Percentiles rank a stretch among this genome's conserved stretches.
These are phyloP conservation scores for Polygonum aviculare DNA, from an alignment of 148 eudicot species.

Conservation along the genomic window DNA sequence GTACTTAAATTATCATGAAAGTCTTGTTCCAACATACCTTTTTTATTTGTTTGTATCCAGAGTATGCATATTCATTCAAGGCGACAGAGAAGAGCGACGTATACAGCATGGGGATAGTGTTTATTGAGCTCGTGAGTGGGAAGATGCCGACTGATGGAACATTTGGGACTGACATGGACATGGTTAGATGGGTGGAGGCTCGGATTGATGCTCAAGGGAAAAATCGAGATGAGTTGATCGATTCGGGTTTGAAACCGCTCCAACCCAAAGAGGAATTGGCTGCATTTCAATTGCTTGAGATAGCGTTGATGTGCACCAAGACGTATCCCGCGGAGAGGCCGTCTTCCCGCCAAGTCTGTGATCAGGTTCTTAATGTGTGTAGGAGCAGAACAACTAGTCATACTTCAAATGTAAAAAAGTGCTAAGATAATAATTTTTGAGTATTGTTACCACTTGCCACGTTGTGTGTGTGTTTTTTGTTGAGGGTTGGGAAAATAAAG, in stretches of 20 bases:
- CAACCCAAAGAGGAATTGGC: constrained; percentile 44
- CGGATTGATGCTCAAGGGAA: constrained; percentile 42
- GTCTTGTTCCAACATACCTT: neutral
- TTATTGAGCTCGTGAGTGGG: constrained; percentile 86
- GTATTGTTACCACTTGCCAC: neutral
- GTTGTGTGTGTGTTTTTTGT: neutral
- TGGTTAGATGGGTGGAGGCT: constrained; percentile 88
- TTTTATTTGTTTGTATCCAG: constrained; percentile 23
- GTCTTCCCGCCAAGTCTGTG: constrained; percentile 59
- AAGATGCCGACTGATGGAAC: constrained; percentile 79
- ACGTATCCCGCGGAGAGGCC: constrained; percentile 86
- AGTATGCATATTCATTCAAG: constrained; percentile 84
- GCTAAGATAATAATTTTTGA: neutral
- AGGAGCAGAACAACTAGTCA: constrained; percentile 32
- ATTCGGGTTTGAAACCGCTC: constrained; percentile 53
- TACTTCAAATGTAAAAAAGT: constrained; percentile 25
- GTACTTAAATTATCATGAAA: neutral
- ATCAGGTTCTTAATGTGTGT: constrained; percentile 48
- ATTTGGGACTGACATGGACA: constrained; percentile 73
- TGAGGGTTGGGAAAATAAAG: neutral
- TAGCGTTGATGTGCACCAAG: constrained; percentile 80
- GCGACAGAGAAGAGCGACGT: constrained; percentile 94
- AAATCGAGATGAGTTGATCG: constrained; percentile 44
- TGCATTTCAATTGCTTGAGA: constrained; percentile 67
- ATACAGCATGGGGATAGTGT: constrained; percentile 94